A percentile compares a stretch with the other conserved stretches of the same genome.
phyloP scores from a whole-genome alignment of 306 rosid species.

The Malus fusca region DNA sequence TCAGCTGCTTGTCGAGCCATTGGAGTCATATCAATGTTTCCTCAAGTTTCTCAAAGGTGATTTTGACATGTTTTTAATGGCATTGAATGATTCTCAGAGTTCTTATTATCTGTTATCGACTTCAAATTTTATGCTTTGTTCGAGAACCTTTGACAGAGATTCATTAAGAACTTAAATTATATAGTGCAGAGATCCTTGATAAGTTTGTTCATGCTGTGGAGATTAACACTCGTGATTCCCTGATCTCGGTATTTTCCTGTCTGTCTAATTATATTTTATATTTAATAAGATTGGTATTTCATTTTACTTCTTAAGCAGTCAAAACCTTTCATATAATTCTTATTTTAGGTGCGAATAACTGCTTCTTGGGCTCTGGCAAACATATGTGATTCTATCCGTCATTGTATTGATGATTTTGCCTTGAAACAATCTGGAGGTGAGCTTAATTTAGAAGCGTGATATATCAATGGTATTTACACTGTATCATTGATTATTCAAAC shows the following conservation, averaged over 20 bases:
- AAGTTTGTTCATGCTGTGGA: slow-evolving; percentile 75
- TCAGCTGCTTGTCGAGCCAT: slow-evolving; percentile 97
- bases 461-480: background rate
- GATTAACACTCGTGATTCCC: slow-evolving; percentile 59
- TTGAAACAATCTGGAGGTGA: slow-evolving; percentile 44
- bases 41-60: slow-evolving; percentile 82
- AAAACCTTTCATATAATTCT: slow-evolving; percentile 8
- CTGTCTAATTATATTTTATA: background rate
- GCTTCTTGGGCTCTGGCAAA: slow-evolving; percentile 99
- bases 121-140: slow-evolving; percentile 8
- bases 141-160: background rate
- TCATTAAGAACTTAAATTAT: slow-evolving; percentile 23
- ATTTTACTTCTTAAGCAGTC: slow-evolving; percentile 5
- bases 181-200: slow-evolving; percentile 78
- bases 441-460: slow-evolving; percentile 15
- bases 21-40: slow-evolving; percentile 88
- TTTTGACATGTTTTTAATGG: slow-evolving; percentile 10
- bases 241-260: slow-evolving; percentile 46
- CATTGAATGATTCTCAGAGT: background rate
- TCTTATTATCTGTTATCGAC: background rate
- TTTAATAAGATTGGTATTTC: background rate
- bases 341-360: slow-evolving; percentile 70
- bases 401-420: slow-evolving; percentile 36
- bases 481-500: background rate
- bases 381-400: slow-evolving; percentile 72